Evolutionary conservation across 2,329 filamentous ascomycete species (phyloP).

Genomic region (Ramichloridium luteum): DNA sequence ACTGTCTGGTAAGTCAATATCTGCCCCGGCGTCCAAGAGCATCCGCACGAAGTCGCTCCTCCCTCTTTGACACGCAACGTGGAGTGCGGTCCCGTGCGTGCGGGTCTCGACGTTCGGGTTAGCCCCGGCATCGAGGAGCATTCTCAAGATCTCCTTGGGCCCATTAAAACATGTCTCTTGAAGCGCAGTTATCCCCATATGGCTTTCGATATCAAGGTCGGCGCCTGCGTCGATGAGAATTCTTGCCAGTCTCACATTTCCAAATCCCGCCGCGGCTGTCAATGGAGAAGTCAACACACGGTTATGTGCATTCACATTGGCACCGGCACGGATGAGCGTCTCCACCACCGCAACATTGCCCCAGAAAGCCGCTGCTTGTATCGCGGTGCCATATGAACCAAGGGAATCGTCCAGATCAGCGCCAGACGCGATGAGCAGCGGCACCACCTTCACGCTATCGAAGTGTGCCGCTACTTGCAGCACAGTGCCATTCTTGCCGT

Average conservation of each 20-base stretch:
- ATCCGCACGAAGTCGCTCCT: constrained; percentile 4
- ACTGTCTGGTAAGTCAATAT: constrained; percentile 4
- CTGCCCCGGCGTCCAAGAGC: not conserved
- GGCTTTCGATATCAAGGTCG: constrained; percentile 4
- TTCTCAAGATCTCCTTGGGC: too few species aligned
- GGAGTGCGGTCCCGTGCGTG: constrained; percentile 1
- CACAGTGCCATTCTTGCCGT: not conserved
- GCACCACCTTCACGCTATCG: too few species aligned
- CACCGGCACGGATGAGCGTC: constrained; percentile 4
- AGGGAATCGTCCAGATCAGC: too few species aligned
- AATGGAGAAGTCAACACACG: not conserved
- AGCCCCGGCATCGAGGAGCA: too few species aligned
- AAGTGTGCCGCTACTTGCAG: not conserved
- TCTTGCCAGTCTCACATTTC: not conserved
- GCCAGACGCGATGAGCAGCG: too few species aligned
- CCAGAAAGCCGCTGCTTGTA: constrained; percentile 8
- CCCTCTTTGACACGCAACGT: not conserved
- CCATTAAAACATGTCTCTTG: too few species aligned
- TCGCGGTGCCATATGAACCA: constrained; percentile 5
- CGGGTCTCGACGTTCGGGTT: too few species aligned
- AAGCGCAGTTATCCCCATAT: too few species aligned
- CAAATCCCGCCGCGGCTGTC: constrained; percentile 5
- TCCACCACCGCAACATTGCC: not conserved
- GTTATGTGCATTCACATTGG: not conserved
- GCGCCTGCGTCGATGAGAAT: constrained; percentile 5